A percentile compares a stretch with the other conserved stretches of the same genome.
These are phyloP conservation scores for Mortierella sp. DNA, from an alignment of 371 early-diverging fungal genomes.

Conservation along the genomic window DNA sequence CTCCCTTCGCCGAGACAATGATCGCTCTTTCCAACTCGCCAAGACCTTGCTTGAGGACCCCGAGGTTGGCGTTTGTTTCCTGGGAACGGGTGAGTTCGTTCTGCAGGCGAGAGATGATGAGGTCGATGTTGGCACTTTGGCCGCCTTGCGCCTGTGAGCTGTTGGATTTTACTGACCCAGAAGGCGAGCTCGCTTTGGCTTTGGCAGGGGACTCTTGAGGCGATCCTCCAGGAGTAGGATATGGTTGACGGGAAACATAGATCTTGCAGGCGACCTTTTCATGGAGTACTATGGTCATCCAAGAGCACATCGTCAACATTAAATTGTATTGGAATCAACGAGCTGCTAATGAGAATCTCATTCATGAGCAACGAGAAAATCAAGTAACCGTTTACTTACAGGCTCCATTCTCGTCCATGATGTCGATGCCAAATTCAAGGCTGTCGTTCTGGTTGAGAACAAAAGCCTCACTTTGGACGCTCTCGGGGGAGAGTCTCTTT, in stretches of 20 bases:
- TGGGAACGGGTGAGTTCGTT: conserved; percentile 47
- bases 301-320: background rate
- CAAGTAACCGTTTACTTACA: conserved; percentile 20
- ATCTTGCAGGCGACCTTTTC: conserved; percentile 77
- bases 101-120: conserved; percentile 50
- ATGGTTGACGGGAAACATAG: conserved; percentile 52
- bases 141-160: conserved; percentile 11
- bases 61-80: conserved; percentile 47
- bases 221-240: conserved; percentile 36
- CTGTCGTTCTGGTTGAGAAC: conserved; percentile 73
- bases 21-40: conserved; percentile 43
- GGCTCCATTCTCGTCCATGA: conserved; percentile 71
- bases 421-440: conserved; percentile 92
- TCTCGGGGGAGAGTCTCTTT: conserved; percentile 76
- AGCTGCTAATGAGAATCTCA: background rate
- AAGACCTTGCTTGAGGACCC: conserved; percentile 36
- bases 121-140: conserved; percentile 44
- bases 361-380: background rate
- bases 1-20: conserved; percentile 15
- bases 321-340: background rate
- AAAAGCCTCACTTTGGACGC: conserved; percentile 69
- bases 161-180: conserved; percentile 10
- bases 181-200: conserved; percentile 17
- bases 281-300: conserved; percentile 63
- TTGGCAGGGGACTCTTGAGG: conserved; percentile 45